Evolutionary conservation across 768 basidiomycete species (phyloP).

Genomic region (Suillus subluteus): DNA sequence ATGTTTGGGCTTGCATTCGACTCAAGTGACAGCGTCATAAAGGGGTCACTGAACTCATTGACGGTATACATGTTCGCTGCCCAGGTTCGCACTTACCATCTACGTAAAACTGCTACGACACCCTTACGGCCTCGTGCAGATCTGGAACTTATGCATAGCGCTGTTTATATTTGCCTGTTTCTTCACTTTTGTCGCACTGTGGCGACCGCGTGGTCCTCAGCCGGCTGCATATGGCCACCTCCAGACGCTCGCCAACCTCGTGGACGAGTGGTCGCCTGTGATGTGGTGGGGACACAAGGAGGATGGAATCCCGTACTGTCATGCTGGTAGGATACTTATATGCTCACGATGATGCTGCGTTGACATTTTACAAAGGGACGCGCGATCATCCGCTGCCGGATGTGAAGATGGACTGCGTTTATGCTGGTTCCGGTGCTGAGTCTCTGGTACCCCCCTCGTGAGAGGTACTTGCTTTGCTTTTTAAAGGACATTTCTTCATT

Average conservation of each 20-base stretch:
- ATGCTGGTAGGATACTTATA: constrained; percentile 20
- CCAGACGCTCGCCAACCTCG: no score
- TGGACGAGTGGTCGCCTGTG: no score
- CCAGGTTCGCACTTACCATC: constrained; percentile 21
- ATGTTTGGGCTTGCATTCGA: no score
- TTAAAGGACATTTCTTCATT: neutral
- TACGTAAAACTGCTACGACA: neutral
- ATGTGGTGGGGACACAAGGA: no score
- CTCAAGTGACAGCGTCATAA: no score
- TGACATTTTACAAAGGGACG: neutral
- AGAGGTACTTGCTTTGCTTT: neutral
- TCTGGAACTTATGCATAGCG: constrained; percentile 29
- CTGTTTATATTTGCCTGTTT: constrained; percentile 26
- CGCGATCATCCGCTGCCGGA: constrained; percentile 21
- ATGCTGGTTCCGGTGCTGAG: constrained; percentile 12
- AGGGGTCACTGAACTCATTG: no score
- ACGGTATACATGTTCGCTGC: no score
- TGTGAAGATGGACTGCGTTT: constrained; percentile 26
- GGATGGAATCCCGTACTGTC: no score
- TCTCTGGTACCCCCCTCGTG: neutral
- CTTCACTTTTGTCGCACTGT: constrained; percentile 20
- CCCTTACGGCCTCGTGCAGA: constrained; percentile 15
- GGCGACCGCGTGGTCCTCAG: constrained; percentile 28
- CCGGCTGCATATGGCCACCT: constrained; percentile 21
- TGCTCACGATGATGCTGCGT: no score